These are phyloP conservation scores for Diplodia corticola DNA, from an alignment of 2,329 filamentous ascomycete genomes.

Conservation along the genomic window DNA sequence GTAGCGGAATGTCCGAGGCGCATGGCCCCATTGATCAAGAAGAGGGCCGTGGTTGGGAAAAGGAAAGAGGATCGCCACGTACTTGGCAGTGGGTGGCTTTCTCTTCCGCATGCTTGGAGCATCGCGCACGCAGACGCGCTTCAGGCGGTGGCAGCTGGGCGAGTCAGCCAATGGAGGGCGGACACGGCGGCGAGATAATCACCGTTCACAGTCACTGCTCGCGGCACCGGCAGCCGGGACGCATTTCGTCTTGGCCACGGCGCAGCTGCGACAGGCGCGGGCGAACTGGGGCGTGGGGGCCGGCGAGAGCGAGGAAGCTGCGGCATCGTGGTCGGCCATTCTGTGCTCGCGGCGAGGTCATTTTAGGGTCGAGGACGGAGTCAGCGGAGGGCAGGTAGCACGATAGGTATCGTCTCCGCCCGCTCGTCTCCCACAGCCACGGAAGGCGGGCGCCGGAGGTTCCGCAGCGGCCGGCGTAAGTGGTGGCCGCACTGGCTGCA, in stretches of 20 bases:
- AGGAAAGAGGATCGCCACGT: constrained; percentile 11
- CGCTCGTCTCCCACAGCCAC: neutral
- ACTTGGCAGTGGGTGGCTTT: constrained; percentile 23
- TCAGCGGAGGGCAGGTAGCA: neutral
- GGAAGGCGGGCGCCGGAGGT: neutral
- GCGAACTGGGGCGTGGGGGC: constrained; percentile 2
- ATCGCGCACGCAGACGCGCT: constrained; percentile 14
- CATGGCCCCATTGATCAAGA: neutral
- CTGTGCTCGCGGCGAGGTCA: constrained; percentile 1
- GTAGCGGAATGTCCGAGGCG: neutral
- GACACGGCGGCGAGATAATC: constrained; percentile 7
- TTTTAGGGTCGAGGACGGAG: neutral
- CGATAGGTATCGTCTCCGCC: too few relatives aligned
- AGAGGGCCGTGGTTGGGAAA: neutral
- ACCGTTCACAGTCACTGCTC: constrained; percentile 22
- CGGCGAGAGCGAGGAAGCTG: neutral
- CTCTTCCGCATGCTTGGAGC: constrained; percentile 19
- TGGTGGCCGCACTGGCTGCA: constrained; percentile 1
- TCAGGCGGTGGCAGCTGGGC: constrained; percentile 17
- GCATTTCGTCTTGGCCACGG: constrained; percentile 23
- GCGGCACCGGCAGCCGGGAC: neutral
- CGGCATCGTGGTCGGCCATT: neutral
- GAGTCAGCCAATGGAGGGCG: constrained; percentile 1
- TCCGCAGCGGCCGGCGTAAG: constrained; percentile 6
- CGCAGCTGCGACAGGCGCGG: constrained; percentile 21